Base-by-base conservation (phyloP, 371 early-diverging fungal species). In the Syncephalastrum contaminatum region DNA sequence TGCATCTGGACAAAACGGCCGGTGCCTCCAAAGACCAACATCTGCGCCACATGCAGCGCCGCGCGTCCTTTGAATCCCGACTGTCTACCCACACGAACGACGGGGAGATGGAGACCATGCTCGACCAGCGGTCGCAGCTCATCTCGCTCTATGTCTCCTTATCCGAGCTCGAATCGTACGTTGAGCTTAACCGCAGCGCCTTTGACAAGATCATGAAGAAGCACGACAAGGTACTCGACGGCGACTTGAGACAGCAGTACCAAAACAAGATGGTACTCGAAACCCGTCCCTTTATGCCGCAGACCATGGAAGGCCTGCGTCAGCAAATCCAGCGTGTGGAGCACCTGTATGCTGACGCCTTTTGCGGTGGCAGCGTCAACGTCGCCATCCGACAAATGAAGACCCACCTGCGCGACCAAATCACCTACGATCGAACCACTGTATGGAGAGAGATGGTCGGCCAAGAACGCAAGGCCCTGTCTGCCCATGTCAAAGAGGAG, bases 181-280 rank as follows among this genome's bases (percentile, higher is more conserved):
- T 88, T 20, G 88, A 93, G 53, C 79, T 97, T 45, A 98, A 99
- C 80, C 78, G 85, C 46, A 95, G 90, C 1, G 97, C 97, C 4
- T 97, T 99, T 70, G 79, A 87, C 65, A 99, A 96, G 74, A 92
- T 97, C 62, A 73, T 98, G n/a, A 97, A 97, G 69, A 97, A 98
- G 73, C 92, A 89, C 63, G 98, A 98, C 77, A 98, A 97, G 73
- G 89, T 91, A 5, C 80, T 89, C 14, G 77, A 79, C 15, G 77
- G 72, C 30, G 61, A 73, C 25, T 42, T 74, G 12, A 60, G 69
- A 47, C 67, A 81, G 41, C 55, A 56, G 12, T 90, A 89, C 64
- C 69, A 88, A 64, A 67, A 73, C 30, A 73, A 75, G 49, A 83
- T 82, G 54, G 87, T 92, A 0, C 74, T 81, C 44, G 64, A 67